These are phyloP conservation scores for Agrostemma githago DNA, from an alignment of 148 eudicot genomes.

Conservation along the genomic window DNA sequence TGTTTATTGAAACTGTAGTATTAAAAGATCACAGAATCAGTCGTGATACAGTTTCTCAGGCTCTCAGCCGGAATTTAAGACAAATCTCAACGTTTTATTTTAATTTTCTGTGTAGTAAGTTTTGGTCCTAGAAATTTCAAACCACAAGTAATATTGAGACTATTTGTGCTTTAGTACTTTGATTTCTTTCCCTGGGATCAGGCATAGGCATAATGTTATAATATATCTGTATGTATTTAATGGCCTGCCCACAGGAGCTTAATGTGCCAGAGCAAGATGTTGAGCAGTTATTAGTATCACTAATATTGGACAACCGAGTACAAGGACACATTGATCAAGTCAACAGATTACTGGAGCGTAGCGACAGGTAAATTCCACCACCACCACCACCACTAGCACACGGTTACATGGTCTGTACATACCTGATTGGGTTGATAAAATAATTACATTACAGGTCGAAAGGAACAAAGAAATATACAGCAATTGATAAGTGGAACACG, in stretches of 20 bases:
- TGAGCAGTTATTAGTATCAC: slow-evolving; percentile 79
- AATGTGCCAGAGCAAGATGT: slow-evolving; percentile 93
- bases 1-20: neutral
- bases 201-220: too few species aligned
- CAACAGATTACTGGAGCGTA: slow-evolving; percentile 75
- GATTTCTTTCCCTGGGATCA: neutral
- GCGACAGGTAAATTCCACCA: slow-evolving; percentile 50
- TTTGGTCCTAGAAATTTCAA: too few species aligned
- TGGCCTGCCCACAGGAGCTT: slow-evolving; percentile 55
- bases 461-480: slow-evolving; percentile 79
- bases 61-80: too few species aligned
- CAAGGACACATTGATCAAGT: slow-evolving; percentile 98
- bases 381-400: neutral
- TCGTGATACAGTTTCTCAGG: too few species aligned
- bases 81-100: too few species aligned
- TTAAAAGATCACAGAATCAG: neutral
- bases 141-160: too few species aligned
- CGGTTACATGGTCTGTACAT: neutral
- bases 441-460: slow-evolving; percentile 51
- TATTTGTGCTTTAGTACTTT: too few species aligned
- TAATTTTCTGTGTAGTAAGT: too few species aligned
- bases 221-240: too few species aligned
- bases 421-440: neutral
- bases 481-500: slow-evolving; percentile 92
- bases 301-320: slow-evolving; percentile 85